These are phyloP conservation scores for Polymyxa betae DNA, from an alignment of 208 protist genomes.

Conservation along the genomic window DNA sequence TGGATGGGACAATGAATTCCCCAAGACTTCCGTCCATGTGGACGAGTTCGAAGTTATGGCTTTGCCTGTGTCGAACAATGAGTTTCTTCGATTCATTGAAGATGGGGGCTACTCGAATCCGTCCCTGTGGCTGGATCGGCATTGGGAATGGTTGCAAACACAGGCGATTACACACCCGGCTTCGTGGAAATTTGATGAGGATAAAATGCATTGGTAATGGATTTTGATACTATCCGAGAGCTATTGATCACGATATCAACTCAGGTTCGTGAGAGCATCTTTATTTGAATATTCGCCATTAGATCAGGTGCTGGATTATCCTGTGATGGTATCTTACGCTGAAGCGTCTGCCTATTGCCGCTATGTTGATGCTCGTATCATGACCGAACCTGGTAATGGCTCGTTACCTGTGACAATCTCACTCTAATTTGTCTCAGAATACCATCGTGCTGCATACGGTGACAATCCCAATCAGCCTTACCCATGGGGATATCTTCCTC, in stretches of 20 bases:
- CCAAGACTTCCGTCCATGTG: neutral
- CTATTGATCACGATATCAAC: neutral
- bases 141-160: neutral
- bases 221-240: neutral
- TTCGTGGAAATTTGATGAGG: conserved; percentile 1
- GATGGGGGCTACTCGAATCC: neutral
- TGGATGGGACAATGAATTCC: conserved; percentile 52
- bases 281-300: conserved; percentile 5
- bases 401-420: neutral
- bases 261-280: conserved; percentile 7
- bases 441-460: conserved; percentile 29
- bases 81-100: neutral
- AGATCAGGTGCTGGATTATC: neutral
- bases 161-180: conserved; percentile 13
- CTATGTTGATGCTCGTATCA: neutral
- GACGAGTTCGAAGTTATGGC: neutral
- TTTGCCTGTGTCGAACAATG: conserved; percentile 1
- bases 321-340: conserved; percentile 14
- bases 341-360: conserved; percentile 32
- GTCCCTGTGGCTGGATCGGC: neutral
- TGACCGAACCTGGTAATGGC: conserved; percentile 41
- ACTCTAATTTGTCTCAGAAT: neutral
- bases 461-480: neutral
- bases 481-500: neutral
- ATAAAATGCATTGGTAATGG: neutral